These are phyloP conservation scores for Hypoxylon cercidicola DNA, from an alignment of 495 filamentous ascomycete species.

Conservation along the genomic window DNA sequence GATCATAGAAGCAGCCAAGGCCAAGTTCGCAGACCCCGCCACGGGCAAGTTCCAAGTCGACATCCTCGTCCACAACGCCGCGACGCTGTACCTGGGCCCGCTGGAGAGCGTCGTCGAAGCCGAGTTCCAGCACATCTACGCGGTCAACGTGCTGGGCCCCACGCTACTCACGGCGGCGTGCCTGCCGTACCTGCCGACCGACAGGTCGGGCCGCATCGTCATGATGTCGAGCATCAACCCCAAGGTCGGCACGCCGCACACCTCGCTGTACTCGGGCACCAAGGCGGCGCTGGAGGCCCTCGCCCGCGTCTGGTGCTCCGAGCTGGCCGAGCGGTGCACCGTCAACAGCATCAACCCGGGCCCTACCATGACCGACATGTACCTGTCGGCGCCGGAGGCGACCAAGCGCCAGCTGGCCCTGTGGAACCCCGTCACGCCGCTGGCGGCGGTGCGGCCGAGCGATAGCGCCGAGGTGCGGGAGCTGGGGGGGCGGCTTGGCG, in stretches of 20 bases:
- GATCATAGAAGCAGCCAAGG: constrained; percentile 47
- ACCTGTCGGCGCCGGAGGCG: constrained; percentile 29
- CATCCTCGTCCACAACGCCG: constrained; percentile 89
- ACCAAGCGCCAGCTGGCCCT: constrained; percentile 46
- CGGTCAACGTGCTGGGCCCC: constrained; percentile 86
- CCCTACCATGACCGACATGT: constrained; percentile 83
- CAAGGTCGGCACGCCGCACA: constrained; percentile 72
- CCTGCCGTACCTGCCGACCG: constrained; percentile 73
- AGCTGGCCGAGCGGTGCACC: constrained; percentile 79
- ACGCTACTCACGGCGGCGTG: constrained; percentile 81
- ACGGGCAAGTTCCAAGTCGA: constrained; percentile 72
- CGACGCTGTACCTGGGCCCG: constrained; percentile 67
- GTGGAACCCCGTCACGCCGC: constrained; percentile 67
- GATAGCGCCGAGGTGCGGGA: constrained; percentile 70
- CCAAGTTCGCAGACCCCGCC: constrained; percentile 35
- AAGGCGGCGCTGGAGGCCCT: constrained; percentile 93
- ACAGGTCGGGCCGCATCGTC: constrained; percentile 81
- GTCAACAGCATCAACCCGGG: constrained; percentile 93
- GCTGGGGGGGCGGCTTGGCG: constrained; percentile 66
- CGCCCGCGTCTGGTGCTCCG: constrained; percentile 88
- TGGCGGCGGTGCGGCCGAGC: constrained; percentile 56
- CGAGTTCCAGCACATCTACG: constrained; percentile 77
- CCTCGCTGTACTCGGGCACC: constrained; percentile 82
- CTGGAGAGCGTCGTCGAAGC: constrained; percentile 67
- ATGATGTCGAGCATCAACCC: constrained; percentile 80